Base-by-base conservation (phyloP, 208 protist genomes). In the Crithidia brevicula region DNA sequence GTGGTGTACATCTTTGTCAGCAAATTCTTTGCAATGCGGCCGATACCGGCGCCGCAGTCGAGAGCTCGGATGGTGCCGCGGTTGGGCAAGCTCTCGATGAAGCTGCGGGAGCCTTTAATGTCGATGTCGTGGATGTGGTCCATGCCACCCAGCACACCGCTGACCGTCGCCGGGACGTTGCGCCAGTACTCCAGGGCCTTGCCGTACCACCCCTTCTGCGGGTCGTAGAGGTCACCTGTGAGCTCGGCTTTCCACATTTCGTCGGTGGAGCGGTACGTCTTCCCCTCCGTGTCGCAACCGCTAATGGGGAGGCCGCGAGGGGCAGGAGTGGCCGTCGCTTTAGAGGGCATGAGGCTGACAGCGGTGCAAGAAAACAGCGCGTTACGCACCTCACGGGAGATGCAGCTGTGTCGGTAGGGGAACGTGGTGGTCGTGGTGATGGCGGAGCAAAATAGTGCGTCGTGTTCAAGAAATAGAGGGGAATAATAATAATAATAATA, bases 41-140 rank as follows among this genome's bases (percentile, higher is more conserved):
- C 95, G 62, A 98, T 96, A 18, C 95, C 95, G 11, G 93, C 91
- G 50, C 91, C 95, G 63, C 86, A 95, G 74, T 98, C 95, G 27
- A 98, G 72, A 10, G 92, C 92, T 7, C 88, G 86, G n/a, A 22
- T 54, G 3, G 72, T 80, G 42, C 83, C 84, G 56, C 75, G 85
- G 34, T 85, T 71, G 0, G 82, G 78, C 43, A 97, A 56, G 18
- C 82, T 77, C 25, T 69, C 60, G 27, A 96, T 82, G 58, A 98
- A 95, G 13, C 47, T 74, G 6, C 65, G 36, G 2, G 80, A 89
- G 54, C 88, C 88, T 33, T 53, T 69, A 31, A 96, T 75, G 60
- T 97, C 94, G 30, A 81, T 72, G 40, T 84, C 77, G 66, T 93
- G 82, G 18, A 96, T 68, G 38, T 91, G 76, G 10, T 87, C 81